These are phyloP conservation scores for Allium sativum DNA, from an alignment of 106 monocot species.

Conservation along the genomic window DNA sequence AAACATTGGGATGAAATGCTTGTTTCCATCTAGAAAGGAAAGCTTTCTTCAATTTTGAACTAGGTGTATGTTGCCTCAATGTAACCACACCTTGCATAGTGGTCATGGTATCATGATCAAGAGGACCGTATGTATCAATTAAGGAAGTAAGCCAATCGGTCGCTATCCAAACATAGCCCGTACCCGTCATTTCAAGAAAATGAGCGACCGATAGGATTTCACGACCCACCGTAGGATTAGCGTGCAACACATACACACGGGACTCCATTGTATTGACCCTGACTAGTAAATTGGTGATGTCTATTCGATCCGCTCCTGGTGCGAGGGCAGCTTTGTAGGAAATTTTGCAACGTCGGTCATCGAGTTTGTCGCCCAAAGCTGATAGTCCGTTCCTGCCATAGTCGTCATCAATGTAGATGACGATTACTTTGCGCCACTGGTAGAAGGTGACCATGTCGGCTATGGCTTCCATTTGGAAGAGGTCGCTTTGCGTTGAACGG, in stretches of 20 bases:
- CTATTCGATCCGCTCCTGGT: conserved; percentile 16
- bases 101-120: conserved; percentile 15
- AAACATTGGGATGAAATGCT: conserved; percentile 35
- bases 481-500: conserved; percentile 43
- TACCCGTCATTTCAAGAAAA: conserved; percentile 38
- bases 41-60: conserved; percentile 30
- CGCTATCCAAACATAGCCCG: conserved; percentile 79
- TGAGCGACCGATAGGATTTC: conserved; percentile 47
- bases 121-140: conserved; percentile 30
- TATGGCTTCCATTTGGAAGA: conserved; percentile 54
- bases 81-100: conserved; percentile 57
- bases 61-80: conserved; percentile 41
- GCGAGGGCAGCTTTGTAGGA: conserved; percentile 39
- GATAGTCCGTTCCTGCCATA: conserved; percentile 59
- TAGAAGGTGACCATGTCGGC: conserved; percentile 46
- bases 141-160: conserved; percentile 71
- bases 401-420: conserved; percentile 51
- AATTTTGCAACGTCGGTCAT: conserved; percentile 35
- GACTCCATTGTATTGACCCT: conserved; percentile 41
- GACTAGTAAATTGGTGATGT: conserved; percentile 28
- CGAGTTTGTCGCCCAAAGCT: conserved; percentile 35
- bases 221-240: conserved; percentile 23
- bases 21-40: conserved; percentile 36
- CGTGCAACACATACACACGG: conserved; percentile 37
- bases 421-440: conserved; percentile 53